phyloP scores from a whole-genome alignment of 2,329 filamentous ascomycete genomes.

The Phialophora expanda region DNA sequence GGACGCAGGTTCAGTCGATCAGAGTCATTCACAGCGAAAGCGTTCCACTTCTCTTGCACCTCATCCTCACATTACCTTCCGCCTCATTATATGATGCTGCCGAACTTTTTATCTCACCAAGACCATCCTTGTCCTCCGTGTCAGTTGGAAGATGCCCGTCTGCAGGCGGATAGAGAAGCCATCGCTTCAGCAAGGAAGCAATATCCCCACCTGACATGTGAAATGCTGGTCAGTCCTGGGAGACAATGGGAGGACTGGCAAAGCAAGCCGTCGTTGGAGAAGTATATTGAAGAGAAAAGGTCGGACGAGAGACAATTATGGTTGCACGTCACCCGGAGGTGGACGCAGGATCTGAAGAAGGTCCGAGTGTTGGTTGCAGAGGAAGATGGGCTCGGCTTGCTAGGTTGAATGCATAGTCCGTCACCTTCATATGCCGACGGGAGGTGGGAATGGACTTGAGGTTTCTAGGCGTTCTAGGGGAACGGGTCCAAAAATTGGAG shows the following conservation, averaged over 20 bases:
- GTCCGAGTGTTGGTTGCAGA: conserved; percentile 36
- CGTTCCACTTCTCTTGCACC: conserved; percentile 38
- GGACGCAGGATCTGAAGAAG: conserved; percentile 40
- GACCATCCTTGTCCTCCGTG: conserved; percentile 39
- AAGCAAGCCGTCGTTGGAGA: conserved; percentile 35
- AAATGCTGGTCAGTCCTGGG: conserved; percentile 38
- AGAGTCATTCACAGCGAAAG: conserved; percentile 27
- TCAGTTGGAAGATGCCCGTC: conserved; percentile 34
- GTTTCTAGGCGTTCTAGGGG: conserved; percentile 12
- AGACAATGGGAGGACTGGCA: conserved; percentile 37
- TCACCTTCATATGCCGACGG: background rate
- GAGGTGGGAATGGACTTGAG: background rate
- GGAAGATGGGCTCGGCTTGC: conserved; percentile 38
- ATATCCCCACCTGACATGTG: conserved; percentile 36
- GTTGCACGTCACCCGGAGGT: conserved; percentile 38
- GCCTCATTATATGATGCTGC: conserved; percentile 37
- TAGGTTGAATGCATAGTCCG: conserved; percentile 15
- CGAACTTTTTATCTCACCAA: conserved; percentile 38
- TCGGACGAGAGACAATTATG: conserved; percentile 39
- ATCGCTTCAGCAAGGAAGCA: conserved; percentile 29
- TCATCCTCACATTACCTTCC: conserved; percentile 34
- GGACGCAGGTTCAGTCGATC: conserved; percentile 25
- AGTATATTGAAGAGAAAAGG: conserved; percentile 38
- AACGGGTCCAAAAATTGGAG: background rate
- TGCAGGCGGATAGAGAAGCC: conserved; percentile 32